Evolutionary conservation across 1,139 yeast genomes (phyloP).

Genomic region (Entelexis sorbosivorans): DNA sequence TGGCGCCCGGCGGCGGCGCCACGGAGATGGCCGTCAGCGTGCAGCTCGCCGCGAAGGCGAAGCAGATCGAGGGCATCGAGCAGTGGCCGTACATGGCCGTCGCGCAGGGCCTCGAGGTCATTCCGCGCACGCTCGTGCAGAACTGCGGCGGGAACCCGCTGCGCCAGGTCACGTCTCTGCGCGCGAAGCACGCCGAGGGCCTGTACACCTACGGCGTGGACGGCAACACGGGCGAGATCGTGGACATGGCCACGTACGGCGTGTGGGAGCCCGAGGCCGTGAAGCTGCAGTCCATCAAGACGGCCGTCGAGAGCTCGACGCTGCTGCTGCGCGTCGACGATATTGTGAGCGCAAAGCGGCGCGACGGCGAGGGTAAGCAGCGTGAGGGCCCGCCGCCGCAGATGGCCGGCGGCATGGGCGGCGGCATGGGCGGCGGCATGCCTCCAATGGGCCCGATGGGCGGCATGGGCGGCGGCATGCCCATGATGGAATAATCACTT

Average conservation of each 20-base stretch:
- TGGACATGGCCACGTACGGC: constrained; percentile 90
- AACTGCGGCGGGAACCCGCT: constrained; percentile 97
- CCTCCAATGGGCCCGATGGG: constrained; percentile 8
- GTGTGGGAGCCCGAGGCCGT: constrained; percentile 99
- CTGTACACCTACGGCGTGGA: constrained; percentile 74
- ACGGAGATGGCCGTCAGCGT: constrained; percentile 98
- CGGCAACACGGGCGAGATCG: constrained; percentile 88
- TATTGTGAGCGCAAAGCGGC: constrained; percentile 90
- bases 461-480: constrained; percentile 17
- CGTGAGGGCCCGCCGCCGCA: constrained; percentile 19
- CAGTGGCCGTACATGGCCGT: constrained; percentile 99
- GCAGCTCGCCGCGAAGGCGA: constrained; percentile 77
- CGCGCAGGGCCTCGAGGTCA: constrained; percentile 96
- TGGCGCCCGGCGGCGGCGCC: constrained; percentile 99
- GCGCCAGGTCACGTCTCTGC: constrained; percentile 72
- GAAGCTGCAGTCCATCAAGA: constrained; percentile 90
- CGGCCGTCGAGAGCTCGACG: constrained; percentile 95
- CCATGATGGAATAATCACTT: constrained; percentile 14
- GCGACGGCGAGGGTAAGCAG: constrained; percentile 22
- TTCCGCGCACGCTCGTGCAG: constrained; percentile 92
- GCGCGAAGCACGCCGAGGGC: constrained; percentile 95
- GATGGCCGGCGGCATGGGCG: constrained; percentile 22
- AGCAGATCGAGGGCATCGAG: constrained; percentile 83
- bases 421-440: constrained; percentile 9
- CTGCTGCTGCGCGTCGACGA: constrained; percentile 90